Percentiles rank a stretch among this genome's conserved stretches.
These are phyloP conservation scores for Aspergillus sp. DNA, from an alignment of 2,329 filamentous ascomycete species.

Conservation along the genomic window DNA sequence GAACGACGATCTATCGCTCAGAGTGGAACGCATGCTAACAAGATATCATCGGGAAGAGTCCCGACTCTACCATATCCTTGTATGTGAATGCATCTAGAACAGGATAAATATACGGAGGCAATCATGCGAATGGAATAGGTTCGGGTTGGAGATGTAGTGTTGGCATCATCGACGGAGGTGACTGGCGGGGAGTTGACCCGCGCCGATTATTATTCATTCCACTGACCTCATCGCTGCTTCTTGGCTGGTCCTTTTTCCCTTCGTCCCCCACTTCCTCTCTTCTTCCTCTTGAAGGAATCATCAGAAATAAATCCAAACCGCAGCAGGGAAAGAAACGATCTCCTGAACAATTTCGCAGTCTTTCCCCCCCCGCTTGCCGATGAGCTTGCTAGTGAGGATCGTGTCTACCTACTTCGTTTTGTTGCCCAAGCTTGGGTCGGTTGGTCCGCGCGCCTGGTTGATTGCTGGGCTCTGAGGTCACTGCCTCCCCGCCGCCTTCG, in stretches of 20 bases:
- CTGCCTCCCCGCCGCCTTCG: background rate
- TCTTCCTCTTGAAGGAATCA: conserved; percentile 1
- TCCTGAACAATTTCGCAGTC: background rate
- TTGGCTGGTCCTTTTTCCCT: too few species aligned
- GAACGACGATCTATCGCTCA: too few species aligned
- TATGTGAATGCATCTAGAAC: too few species aligned
- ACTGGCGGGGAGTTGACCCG: conserved; percentile 4
- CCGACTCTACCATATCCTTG: too few species aligned
- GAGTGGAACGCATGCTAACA: too few species aligned
- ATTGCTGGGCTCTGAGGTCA: conserved; percentile 18
- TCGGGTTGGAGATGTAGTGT: conserved; percentile 3
- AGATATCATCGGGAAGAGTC: too few species aligned
- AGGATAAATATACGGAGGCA: too few species aligned
- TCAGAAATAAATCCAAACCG: background rate
- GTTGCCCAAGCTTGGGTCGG: conserved; percentile 15
- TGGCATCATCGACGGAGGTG: conserved; percentile 11
- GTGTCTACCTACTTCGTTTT: conserved; percentile 4
- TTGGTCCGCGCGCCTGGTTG: conserved; percentile 14
- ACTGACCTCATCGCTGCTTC: background rate
- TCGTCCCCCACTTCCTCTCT: background rate
- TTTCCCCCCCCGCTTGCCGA: conserved; percentile 11
- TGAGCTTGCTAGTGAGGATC: conserved; percentile 31
- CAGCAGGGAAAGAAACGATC: conserved; percentile 1
- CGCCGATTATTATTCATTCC: background rate
- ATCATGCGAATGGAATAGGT: too few species aligned